Percentiles rank a stretch among this genome's conserved stretches.
Conservation (phyloP, 768 basidiomycete species). For the Mycena chlorophos region DNA sequence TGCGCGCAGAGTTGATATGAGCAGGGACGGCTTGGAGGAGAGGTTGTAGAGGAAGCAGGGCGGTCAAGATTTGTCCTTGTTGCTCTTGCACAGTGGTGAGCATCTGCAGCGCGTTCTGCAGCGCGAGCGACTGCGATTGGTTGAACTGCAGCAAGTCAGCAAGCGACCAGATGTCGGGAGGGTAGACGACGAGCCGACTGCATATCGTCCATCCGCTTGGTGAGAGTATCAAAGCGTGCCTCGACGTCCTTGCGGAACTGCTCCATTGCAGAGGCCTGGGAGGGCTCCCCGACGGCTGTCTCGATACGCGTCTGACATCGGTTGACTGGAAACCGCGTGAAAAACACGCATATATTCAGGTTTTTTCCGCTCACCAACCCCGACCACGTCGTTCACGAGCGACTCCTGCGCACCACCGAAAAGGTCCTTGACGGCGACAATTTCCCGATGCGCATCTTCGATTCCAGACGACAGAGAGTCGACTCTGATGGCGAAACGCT, state of each 20-base stretch:
- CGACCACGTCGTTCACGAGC: slow-evolving; percentile 54
- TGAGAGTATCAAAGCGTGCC: slow-evolving; percentile 44
- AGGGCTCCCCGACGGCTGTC: slow-evolving; percentile 55
- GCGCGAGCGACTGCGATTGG: slow-evolving; percentile 44
- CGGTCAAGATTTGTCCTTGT: slow-evolving; percentile 53
- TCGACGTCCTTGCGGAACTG: slow-evolving; percentile 43
- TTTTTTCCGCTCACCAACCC: slow-evolving; percentile 47
- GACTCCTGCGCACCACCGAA: slow-evolving; percentile 62
- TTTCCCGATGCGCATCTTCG: slow-evolving; percentile 53
- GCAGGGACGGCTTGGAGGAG: slow-evolving; percentile 58
- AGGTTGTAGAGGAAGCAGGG: slow-evolving; percentile 60
- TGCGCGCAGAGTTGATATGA: slow-evolving; percentile 50
- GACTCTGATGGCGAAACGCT: slow-evolving; percentile 61
- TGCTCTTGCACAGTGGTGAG: slow-evolving; percentile 65
- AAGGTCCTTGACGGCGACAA: slow-evolving; percentile 52
- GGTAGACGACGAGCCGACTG: slow-evolving; percentile 42
- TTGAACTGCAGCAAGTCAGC: slow-evolving; percentile 39
- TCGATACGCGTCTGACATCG: slow-evolving; percentile 63
- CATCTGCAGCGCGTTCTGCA: slow-evolving; percentile 56
- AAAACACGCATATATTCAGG: slow-evolving; percentile 7
- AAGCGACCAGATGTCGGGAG: neutral
- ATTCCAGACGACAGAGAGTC: slow-evolving; percentile 52
- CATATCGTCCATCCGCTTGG: slow-evolving; percentile 57
- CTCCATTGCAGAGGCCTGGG: slow-evolving; percentile 46
- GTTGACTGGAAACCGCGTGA: slow-evolving; percentile 47